A percentile compares a stretch with the other conserved stretches of the same genome.
Evolutionary conservation across 164 flowering plant genomes (phyloP).

Genomic region (Vitis vinifera): ASM3070453v1 NC_081815.1:7062001-7062500

Average conservation of each 20-base stretch:
- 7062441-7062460: background rate
- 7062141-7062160: background rate
- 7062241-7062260: conserved; percentile 58
- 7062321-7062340: too few species aligned
- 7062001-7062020: conserved; percentile 63
- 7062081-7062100: conserved; percentile 48
- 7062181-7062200: conserved; percentile 48
- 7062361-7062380: too few species aligned
- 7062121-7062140: background rate
- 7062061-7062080: conserved; percentile 41
- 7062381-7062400: too few species aligned
- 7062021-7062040: conserved; percentile 62
- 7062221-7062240: conserved; percentile 70
- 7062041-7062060: conserved; percentile 45
- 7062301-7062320: conserved; percentile 34
- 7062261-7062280: conserved; percentile 77
- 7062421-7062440: conserved; percentile 8
- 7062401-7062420: conserved; percentile 1
- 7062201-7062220: conserved; percentile 36
- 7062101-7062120: background rate
- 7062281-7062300: conserved; percentile 57
- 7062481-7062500: too few species aligned
- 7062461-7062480: too few species aligned
- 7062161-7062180: conserved; percentile 29
- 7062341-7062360: too few species aligned